These are phyloP conservation scores for Alternaria burnsii DNA, from an alignment of 2,329 filamentous ascomycete species.

Conservation along the genomic window DNA sequence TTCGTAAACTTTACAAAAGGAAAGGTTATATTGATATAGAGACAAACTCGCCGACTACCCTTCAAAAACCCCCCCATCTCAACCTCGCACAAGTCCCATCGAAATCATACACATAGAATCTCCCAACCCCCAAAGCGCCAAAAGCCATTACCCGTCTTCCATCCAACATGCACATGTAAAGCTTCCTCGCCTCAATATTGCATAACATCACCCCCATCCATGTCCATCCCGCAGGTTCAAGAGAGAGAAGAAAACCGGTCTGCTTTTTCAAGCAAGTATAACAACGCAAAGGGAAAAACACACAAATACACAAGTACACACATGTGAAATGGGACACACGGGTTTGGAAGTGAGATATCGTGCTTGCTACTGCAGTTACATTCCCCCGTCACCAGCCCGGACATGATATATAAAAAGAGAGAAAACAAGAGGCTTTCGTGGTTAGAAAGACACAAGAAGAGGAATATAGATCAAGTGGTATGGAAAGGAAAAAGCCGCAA, in stretches of 20 bases:
- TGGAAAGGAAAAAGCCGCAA: too few species aligned
- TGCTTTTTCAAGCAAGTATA: too few species aligned
- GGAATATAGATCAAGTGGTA: too few species aligned
- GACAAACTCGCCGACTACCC: slow-evolving; percentile 16
- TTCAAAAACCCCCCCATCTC: not conserved
- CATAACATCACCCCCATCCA: too few species aligned
- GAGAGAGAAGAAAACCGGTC: too few species aligned
- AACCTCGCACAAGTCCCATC: slow-evolving; percentile 8
- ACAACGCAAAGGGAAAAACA: too few species aligned
- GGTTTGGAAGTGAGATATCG: too few species aligned
- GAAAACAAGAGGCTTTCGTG: too few species aligned
- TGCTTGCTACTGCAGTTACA: slow-evolving; percentile 28
- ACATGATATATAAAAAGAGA: slow-evolving; percentile 2
- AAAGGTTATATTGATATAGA: slow-evolving; percentile 8
- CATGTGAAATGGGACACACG: too few species aligned
- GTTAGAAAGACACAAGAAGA: not conserved
- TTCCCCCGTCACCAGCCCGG: slow-evolving; percentile 20
- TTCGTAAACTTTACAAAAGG: slow-evolving; percentile 6
- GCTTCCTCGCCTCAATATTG: too few species aligned
- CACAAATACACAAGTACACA: too few species aligned
- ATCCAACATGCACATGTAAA: not conserved
- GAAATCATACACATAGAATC: slow-evolving; percentile 18
- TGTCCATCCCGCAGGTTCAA: too few species aligned
- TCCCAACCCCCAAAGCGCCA: slow-evolving; percentile 1
- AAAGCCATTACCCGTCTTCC: slow-evolving; percentile 19